Conservation (phyloP, 2,329 filamentous ascomycete species). For the Ceratocystis alfenasii region DNA sequence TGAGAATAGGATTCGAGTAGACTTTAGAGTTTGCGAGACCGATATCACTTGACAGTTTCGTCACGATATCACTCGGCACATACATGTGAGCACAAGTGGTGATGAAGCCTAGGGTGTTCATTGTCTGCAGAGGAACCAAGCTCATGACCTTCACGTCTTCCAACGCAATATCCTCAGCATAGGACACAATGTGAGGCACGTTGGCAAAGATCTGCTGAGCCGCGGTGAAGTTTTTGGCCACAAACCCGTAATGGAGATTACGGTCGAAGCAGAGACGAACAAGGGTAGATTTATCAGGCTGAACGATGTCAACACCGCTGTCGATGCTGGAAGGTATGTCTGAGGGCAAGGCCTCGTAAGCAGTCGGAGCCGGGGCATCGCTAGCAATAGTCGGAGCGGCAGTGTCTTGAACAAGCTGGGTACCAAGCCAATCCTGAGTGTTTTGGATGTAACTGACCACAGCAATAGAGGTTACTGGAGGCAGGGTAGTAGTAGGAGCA, state of each 20-base stretch:
- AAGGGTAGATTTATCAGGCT: slow-evolving; percentile 53
- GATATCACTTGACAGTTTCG: slow-evolving; percentile 55
- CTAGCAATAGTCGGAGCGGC: slow-evolving; percentile 22
- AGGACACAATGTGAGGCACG: slow-evolving; percentile 58
- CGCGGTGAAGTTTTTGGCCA: slow-evolving; percentile 57
- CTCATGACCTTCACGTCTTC: slow-evolving; percentile 53
- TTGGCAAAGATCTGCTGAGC: slow-evolving; percentile 75
- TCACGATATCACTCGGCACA: slow-evolving; percentile 60
- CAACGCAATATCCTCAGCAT: slow-evolving; percentile 46
- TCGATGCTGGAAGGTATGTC: slow-evolving; percentile 63
- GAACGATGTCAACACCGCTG: slow-evolving; percentile 45
- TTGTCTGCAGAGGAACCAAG: slow-evolving; percentile 67
- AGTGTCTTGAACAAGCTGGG: slow-evolving; percentile 22
- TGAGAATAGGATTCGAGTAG: slow-evolving; percentile 55
- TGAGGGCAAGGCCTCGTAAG: slow-evolving; percentile 45
- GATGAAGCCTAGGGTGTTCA: slow-evolving; percentile 56
- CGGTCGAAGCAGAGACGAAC: slow-evolving; percentile 79
- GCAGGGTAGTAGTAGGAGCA: slow-evolving; percentile 21
- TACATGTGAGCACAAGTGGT: slow-evolving; percentile 60
- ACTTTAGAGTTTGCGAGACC: slow-evolving; percentile 58
- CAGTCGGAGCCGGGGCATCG: slow-evolving; percentile 25
- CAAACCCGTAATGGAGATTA: slow-evolving; percentile 72
- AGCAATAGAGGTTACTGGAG: slow-evolving; percentile 23
- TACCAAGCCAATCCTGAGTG: slow-evolving; percentile 22
- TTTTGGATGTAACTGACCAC: slow-evolving; percentile 19